These are phyloP conservation scores for Periconia sp. DNA, from an alignment of 2,329 filamentous ascomycete genomes.

Conservation along the genomic window DNA sequence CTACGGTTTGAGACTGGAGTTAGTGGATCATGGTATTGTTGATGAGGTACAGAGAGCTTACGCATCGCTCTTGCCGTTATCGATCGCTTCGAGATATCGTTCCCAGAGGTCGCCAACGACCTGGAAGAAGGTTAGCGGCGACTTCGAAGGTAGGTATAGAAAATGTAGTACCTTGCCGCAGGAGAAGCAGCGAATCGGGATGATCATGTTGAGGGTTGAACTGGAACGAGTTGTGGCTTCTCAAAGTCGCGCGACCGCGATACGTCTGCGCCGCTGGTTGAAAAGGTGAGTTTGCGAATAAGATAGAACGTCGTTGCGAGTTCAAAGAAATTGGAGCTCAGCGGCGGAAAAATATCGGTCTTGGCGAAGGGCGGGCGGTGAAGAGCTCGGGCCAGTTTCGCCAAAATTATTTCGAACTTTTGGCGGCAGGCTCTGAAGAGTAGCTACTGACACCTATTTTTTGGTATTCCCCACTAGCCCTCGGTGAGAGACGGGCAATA, in stretches of 20 bases:
- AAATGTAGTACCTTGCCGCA: slow-evolving; percentile 83
- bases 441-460: no score
- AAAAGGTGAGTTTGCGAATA: slow-evolving; percentile 4
- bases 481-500: not conserved
- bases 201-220: slow-evolving; percentile 78
- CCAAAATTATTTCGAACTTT: slow-evolving; percentile 34
- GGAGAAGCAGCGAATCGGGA: slow-evolving; percentile 97
- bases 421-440: slow-evolving; percentile 4
- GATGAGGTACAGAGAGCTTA: slow-evolving; percentile 20
- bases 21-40: slow-evolving; percentile 7
- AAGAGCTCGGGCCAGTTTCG: slow-evolving; percentile 34
- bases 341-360: no score
- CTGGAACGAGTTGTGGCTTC: slow-evolving; percentile 2
- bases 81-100: slow-evolving; percentile 86
- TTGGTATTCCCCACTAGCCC: not conserved
- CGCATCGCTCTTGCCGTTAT: slow-evolving; percentile 59
- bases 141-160: slow-evolving; percentile 5
- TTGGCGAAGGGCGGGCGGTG: no score
- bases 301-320: slow-evolving; percentile 17
- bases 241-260: slow-evolving; percentile 14
- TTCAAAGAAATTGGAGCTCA: slow-evolving; percentile 42
- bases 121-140: slow-evolving; percentile 57
- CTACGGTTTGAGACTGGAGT: slow-evolving; percentile 54
- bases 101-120: slow-evolving; percentile 98
- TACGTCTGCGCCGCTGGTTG: no score